Percentiles rank a stretch among this genome's conserved stretches.
phyloP scores from a whole-genome alignment of 129 eudicot genomes.

The Cynara cardunculus region DNA sequence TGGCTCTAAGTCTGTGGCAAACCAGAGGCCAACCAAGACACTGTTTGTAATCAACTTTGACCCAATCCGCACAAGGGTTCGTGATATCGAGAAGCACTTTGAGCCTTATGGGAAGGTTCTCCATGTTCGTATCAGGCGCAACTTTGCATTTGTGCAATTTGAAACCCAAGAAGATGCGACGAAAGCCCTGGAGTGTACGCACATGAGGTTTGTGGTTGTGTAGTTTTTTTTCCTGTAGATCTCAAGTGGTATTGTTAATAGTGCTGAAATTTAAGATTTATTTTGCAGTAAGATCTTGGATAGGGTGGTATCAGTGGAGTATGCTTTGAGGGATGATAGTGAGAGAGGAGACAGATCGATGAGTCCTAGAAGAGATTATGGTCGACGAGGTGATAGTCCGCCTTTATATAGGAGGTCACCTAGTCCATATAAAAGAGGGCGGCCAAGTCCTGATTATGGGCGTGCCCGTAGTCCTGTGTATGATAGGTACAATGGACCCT shows the following conservation, averaged over 20 bases:
- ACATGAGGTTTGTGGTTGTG: conserved; percentile 63
- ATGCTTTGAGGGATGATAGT: conserved; percentile 88
- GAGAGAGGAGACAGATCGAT: conserved; percentile 63
- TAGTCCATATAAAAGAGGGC: conserved; percentile 67
- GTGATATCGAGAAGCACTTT: conserved; percentile 81
- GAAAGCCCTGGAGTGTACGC: conserved; percentile 79
- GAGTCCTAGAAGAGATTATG: conserved; percentile 56
- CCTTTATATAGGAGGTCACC: conserved; percentile 51
- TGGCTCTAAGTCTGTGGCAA: conserved; percentile 54
- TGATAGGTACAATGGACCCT: conserved; percentile 62
- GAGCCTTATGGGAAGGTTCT: conserved; percentile 80
- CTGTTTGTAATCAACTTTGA: conserved; percentile 94
- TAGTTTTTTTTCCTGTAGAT: background rate
- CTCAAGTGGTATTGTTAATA: background rate
- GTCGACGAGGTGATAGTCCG: conserved; percentile 71
- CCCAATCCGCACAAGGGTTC: conserved; percentile 54
- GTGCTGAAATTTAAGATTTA: background rate
- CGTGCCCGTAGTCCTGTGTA: conserved; percentile 69
- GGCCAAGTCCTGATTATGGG: conserved; percentile 84
- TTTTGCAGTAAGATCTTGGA: conserved; percentile 81
- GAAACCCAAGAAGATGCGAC: conserved; percentile 95
- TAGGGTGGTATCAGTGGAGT: conserved; percentile 94
- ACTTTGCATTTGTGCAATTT: conserved; percentile 96
- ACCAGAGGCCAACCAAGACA: conserved; percentile 89
- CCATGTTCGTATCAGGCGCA: conserved; percentile 86